A percentile compares a stretch with the other conserved stretches of the same genome.
These are phyloP conservation scores for Coccinonectria pachysandricola DNA, from an alignment of 2,329 filamentous ascomycete genomes.

Conservation along the genomic window DNA sequence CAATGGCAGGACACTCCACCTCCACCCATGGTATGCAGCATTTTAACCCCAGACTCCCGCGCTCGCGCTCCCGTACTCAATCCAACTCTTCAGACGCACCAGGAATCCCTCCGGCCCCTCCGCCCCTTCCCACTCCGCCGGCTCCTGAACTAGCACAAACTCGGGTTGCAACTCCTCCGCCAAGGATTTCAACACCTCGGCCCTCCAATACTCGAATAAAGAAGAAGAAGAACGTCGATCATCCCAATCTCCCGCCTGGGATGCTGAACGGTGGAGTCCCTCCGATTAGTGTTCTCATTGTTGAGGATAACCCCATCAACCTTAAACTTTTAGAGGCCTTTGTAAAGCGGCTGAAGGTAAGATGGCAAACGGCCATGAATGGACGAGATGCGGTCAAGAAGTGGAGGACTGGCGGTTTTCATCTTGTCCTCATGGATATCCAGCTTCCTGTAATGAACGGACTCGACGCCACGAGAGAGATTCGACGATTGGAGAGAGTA, in stretches of 20 bases:
- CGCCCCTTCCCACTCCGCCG: slow-evolving; percentile 40
- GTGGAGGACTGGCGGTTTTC: slow-evolving; percentile 87
- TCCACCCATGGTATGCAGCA: slow-evolving; percentile 26
- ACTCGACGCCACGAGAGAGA: slow-evolving; percentile 89
- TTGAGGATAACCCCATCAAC: slow-evolving; percentile 98
- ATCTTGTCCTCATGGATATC: slow-evolving; percentile 97
- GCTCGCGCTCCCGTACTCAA: slow-evolving; percentile 48
- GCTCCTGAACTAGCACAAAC: slow-evolving; percentile 33
- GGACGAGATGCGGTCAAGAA: slow-evolving; percentile 86
- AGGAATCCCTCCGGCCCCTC: slow-evolving; percentile 35
- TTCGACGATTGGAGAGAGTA: slow-evolving; percentile 75
- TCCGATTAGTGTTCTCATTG: slow-evolving; percentile 93
- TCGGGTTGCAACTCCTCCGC: slow-evolving; percentile 44
- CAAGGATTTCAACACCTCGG: slow-evolving; percentile 39
- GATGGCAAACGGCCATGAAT: slow-evolving; percentile 96
- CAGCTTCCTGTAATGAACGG: slow-evolving; percentile 96
- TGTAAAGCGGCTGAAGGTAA: slow-evolving; percentile 88
- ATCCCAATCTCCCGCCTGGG: slow-evolving; percentile 43
- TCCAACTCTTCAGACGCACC: slow-evolving; percentile 47
- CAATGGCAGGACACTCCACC: slow-evolving; percentile 21
- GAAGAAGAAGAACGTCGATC: slow-evolving; percentile 43
- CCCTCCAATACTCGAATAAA: slow-evolving; percentile 34
- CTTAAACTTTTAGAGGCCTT: slow-evolving; percentile 87
- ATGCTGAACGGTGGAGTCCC: slow-evolving; percentile 76
- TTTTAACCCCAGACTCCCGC: slow-evolving; percentile 29